These are phyloP conservation scores for Melaleuca alternifolia DNA, from an alignment of 345 rosid species.

Conservation along the genomic window DNA sequence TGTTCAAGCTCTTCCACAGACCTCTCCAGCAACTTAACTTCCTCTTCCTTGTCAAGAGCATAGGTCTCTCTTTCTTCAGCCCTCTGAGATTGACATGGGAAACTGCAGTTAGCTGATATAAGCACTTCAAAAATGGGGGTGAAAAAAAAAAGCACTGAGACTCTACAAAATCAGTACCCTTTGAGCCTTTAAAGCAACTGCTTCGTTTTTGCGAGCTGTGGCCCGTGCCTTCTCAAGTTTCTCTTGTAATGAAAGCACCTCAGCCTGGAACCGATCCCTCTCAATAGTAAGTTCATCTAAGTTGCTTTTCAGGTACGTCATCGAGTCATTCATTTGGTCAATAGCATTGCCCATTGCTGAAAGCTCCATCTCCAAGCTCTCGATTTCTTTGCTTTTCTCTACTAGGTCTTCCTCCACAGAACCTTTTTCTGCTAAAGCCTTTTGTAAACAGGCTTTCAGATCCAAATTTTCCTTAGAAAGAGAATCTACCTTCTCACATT, in stretches of 20 bases:
- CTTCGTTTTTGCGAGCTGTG: conserved; percentile 53
- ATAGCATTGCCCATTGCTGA: conserved; percentile 44
- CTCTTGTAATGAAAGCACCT: conserved; percentile 50
- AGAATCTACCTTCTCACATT: conserved; percentile 17
- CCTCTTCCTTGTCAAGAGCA: conserved; percentile 80
- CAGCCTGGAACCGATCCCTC: conserved; percentile 48
- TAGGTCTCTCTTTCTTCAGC: conserved; percentile 61
- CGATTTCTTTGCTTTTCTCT: conserved; percentile 34
- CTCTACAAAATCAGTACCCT: conserved; percentile 30
- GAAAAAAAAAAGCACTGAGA: neutral
- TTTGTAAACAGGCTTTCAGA: conserved; percentile 40
- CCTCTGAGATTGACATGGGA: conserved; percentile 23
- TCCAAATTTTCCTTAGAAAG: conserved; percentile 37
- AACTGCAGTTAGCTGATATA: neutral
- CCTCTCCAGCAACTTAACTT: conserved; percentile 75
- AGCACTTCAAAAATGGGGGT: neutral
- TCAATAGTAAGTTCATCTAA: conserved; percentile 40
- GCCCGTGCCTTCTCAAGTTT: conserved; percentile 38
- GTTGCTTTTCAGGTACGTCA: conserved; percentile 39
- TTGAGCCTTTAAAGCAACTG: conserved; percentile 57
- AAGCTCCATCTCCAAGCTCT: conserved; percentile 68
- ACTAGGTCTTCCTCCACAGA: conserved; percentile 44
- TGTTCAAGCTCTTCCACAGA: conserved; percentile 87
- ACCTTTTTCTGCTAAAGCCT: conserved; percentile 31
- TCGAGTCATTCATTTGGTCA: conserved; percentile 44